Conservation (phyloP, 1,139 yeast genomes). For the Tardiomyces depauwii region DNA sequence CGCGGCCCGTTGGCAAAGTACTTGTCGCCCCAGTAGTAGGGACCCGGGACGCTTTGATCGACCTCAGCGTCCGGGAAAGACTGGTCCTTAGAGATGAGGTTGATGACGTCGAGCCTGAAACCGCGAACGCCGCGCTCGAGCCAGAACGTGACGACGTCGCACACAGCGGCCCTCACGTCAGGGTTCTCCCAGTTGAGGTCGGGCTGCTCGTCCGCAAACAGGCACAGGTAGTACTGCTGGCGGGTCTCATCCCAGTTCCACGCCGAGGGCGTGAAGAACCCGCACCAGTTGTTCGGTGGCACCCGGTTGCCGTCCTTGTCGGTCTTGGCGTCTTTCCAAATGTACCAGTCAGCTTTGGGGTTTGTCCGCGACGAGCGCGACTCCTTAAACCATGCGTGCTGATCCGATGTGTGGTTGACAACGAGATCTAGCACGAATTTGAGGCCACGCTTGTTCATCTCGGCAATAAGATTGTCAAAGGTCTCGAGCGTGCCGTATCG, state of each 20-base stretch:
- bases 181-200: slow-evolving; percentile 53
- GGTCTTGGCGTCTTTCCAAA: slow-evolving; percentile 41
- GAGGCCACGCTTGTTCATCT: slow-evolving; percentile 39
- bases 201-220: slow-evolving; percentile 44
- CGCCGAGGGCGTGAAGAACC: slow-evolving; percentile 35
- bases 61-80: slow-evolving; percentile 41
- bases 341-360: slow-evolving; percentile 53
- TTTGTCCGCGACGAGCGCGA: slow-evolving; percentile 39
- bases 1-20: slow-evolving; percentile 39
- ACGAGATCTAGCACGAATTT: slow-evolving; percentile 45
- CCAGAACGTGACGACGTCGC: slow-evolving; percentile 43
- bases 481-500: slow-evolving; percentile 44
- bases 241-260: slow-evolving; percentile 47
- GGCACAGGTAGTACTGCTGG: slow-evolving; percentile 43
- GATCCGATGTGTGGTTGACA: slow-evolving; percentile 45
- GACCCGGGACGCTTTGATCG: slow-evolving; percentile 26
- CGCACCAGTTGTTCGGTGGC: slow-evolving; percentile 50
- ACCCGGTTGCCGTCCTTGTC: slow-evolving; percentile 38
- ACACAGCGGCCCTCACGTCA: slow-evolving; percentile 40
- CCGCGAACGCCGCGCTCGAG: slow-evolving; percentile 48
- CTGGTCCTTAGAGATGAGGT: slow-evolving; percentile 41
- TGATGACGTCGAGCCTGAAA: slow-evolving; percentile 47
- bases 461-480: slow-evolving; percentile 38
- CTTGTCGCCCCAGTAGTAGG: slow-evolving; percentile 31
- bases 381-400: slow-evolving; percentile 49